phyloP scores from a whole-genome alignment of 441 rosid species.

The Aleurites moluccanus region DNA sequence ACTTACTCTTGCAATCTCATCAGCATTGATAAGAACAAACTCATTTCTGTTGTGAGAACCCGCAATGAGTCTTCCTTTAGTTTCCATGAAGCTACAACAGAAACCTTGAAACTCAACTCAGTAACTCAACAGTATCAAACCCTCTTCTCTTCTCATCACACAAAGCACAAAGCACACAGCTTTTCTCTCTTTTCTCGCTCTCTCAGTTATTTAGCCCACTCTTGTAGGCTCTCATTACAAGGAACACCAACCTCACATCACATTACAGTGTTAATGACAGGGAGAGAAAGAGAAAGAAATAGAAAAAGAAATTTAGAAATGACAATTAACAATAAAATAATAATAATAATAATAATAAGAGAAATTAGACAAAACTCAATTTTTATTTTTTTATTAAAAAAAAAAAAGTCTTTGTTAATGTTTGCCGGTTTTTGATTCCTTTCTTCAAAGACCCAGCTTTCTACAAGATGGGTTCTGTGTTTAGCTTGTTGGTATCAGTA shows the following conservation, averaged over 20 bases:
- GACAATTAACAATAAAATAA: slow-evolving; percentile 15
- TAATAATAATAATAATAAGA: background rate
- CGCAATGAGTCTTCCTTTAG: slow-evolving; percentile 86
- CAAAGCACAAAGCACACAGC: slow-evolving; percentile 21
- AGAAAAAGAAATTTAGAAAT: slow-evolving; percentile 6
- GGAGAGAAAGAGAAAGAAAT: slow-evolving; percentile 12
- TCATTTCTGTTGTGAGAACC: slow-evolving; percentile 98
- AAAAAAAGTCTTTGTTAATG: slow-evolving; percentile 20
- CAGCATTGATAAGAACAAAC: slow-evolving; percentile 93
- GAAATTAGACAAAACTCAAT: background rate
- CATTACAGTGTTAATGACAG: slow-evolving; percentile 21
- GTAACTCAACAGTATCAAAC: slow-evolving; percentile 15
- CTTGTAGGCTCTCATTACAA: slow-evolving; percentile 22
- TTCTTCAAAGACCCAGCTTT: slow-evolving; percentile 33
- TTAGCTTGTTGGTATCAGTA: slow-evolving; percentile 4
- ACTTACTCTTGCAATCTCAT: slow-evolving; percentile 74
- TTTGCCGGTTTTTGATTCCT: slow-evolving; percentile 37
- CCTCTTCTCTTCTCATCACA: slow-evolving; percentile 26
- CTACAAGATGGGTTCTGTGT: slow-evolving; percentile 20
- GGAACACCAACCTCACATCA: slow-evolving; percentile 21
- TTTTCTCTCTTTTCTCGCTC: slow-evolving; percentile 17
- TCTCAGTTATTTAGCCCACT: background rate
- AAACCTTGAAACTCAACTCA: slow-evolving; percentile 25
- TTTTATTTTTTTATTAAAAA: background rate
- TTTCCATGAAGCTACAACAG: slow-evolving; percentile 44